These are phyloP conservation scores for Parathielavia appendiculata DNA, from an alignment of 495 filamentous ascomycete genomes.

Conservation along the genomic window DNA sequence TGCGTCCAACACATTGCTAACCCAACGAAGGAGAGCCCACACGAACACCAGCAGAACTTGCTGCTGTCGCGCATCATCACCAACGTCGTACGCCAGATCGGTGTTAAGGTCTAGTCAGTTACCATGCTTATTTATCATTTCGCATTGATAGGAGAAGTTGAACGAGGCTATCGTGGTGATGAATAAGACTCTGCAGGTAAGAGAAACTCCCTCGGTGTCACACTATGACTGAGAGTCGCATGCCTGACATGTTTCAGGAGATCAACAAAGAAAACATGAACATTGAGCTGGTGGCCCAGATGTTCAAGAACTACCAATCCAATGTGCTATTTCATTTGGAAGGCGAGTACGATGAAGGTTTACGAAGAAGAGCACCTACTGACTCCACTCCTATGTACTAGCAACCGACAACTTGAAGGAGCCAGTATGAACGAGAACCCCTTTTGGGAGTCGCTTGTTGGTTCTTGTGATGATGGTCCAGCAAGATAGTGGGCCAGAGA, in stretches of 20 bases:
- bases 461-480: too few relatives aligned
- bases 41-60: conserved; percentile 94
- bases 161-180: conserved; percentile 89
- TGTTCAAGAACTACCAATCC: conserved; percentile 99
- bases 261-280: conserved; percentile 99
- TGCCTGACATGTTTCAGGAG: conserved; percentile 52
- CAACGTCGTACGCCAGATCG: conserved; percentile 66
- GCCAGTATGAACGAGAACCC: conserved; percentile 39
- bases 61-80: conserved; percentile 92
- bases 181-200: conserved; percentile 85
- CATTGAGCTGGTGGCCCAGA: conserved; percentile 93
- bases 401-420: conserved; percentile 84
- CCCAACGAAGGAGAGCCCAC: conserved; percentile 73
- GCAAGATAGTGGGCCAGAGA: too few relatives aligned
- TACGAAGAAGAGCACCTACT: background rate
- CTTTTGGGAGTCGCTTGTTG: too few relatives aligned
- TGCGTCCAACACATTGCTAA: background rate
- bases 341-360: conserved; percentile 50
- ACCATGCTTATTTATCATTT: background rate
- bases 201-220: background rate
- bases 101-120: background rate
- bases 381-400: conserved; percentile 30
- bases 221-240: background rate
- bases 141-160: conserved; percentile 73
- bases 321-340: conserved; percentile 97